phyloP scores from a whole-genome alignment of 2,329 filamentous ascomycete species.

The Epichloe gansuensis region DNA sequence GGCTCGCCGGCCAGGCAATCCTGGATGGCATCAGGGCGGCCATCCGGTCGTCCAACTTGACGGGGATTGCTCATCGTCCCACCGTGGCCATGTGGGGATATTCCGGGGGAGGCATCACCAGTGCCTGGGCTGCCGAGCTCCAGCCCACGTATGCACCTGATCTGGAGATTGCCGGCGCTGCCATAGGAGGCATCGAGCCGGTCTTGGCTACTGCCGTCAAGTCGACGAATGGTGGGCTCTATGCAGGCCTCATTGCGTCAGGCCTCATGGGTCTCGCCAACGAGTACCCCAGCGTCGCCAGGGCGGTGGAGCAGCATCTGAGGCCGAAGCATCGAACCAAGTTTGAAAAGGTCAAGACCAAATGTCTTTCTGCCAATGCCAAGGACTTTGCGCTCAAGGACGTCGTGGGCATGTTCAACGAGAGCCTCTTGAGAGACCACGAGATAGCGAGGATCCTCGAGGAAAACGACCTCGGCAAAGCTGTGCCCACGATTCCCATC shows the following conservation, averaged over 20 bases:
- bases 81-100: conserved; percentile 31
- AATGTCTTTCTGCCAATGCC: conserved; percentile 15
- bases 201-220: conserved; percentile 9
- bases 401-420: conserved; percentile 28
- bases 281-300: conserved; percentile 11
- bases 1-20: conserved; percentile 27
- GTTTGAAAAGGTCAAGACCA: conserved; percentile 14
- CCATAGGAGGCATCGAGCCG: conserved; percentile 14
- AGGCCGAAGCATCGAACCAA: conserved; percentile 14
- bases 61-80: conserved; percentile 19
- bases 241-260: conserved; percentile 12
- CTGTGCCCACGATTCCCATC: background rate
- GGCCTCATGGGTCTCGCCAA: conserved; percentile 12
- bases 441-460: background rate
- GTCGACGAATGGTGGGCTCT: conserved; percentile 8
- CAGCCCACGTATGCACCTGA: conserved; percentile 15
- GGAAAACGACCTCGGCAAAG: background rate
- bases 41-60: conserved; percentile 13
- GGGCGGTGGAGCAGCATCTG: conserved; percentile 9
- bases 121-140: conserved; percentile 14
- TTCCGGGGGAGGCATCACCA: conserved; percentile 14
- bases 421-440: conserved; percentile 2
- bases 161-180: conserved; percentile 14
- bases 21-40: conserved; percentile 32
- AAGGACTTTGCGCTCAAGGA: conserved; percentile 20